phyloP scores from a whole-genome alignment of 2,329 filamentous ascomycete genomes.

The Phialemonium atrogriseum region DNA sequence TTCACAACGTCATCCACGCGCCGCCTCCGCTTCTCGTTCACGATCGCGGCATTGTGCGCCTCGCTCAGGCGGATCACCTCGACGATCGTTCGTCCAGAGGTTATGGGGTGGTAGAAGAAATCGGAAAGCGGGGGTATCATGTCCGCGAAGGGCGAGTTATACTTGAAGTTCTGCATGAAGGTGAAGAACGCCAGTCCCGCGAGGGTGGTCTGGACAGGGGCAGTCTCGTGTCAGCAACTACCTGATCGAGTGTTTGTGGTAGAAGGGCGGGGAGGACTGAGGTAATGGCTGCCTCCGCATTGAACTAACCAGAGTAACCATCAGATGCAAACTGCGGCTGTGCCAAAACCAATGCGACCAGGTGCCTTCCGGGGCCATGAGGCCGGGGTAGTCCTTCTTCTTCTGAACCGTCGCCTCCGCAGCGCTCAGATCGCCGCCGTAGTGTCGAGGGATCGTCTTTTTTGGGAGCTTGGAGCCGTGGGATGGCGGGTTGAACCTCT shows the following conservation, averaged over 20 bases:
- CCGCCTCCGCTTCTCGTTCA: conserved; percentile 62
- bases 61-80: conserved; percentile 72
- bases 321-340: conserved; percentile 66
- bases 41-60: conserved; percentile 59
- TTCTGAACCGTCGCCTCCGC: conserved; percentile 60
- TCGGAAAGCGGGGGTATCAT: conserved; percentile 65
- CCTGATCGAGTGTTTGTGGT: no score
- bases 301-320: conserved; percentile 68
- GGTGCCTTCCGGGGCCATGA: conserved; percentile 77
- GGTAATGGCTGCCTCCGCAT: background rate
- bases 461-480: conserved; percentile 63
- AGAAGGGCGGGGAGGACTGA: background rate
- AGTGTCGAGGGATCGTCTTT: conserved; percentile 50
- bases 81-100: conserved; percentile 55
- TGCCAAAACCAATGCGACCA: conserved; percentile 81
- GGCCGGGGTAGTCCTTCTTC: conserved; percentile 71
- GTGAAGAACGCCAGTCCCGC: conserved; percentile 61
- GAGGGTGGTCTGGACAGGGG: conserved; percentile 58
- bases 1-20: conserved; percentile 82
- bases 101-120: conserved; percentile 61
- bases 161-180: conserved; percentile 70
- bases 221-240: no score
- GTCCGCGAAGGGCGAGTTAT: conserved; percentile 70
- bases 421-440: conserved; percentile 62
- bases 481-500: conserved; percentile 86